phyloP scores from a whole-genome alignment of 2,329 filamentous ascomycete species.

The Cercospora sojina region DNA sequence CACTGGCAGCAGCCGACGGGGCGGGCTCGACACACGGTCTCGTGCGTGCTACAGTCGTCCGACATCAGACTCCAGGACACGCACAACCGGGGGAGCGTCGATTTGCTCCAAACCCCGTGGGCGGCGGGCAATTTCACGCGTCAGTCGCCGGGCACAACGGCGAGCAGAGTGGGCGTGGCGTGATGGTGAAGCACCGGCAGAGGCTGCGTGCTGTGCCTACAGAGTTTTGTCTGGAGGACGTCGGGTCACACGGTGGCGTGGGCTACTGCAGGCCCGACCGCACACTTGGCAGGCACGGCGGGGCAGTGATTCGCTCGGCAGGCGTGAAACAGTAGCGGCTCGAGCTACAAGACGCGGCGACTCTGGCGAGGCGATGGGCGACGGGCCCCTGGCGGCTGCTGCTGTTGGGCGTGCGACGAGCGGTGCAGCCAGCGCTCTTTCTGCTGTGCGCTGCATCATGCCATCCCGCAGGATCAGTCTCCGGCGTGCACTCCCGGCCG shows the following conservation, averaged over 20 bases:
- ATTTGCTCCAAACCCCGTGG: not conserved
- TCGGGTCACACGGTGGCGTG: conserved; percentile 2
- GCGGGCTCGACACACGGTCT: too few relatives aligned
- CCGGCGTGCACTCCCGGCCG: conserved; percentile 4
- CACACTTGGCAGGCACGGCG: conserved; percentile 6
- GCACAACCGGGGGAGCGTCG: not conserved
- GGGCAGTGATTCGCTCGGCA: not conserved
- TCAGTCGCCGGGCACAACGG: not conserved
- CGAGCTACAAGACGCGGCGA: not conserved
- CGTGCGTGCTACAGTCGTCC: not conserved
- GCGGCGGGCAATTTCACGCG: not conserved
- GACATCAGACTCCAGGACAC: not conserved
- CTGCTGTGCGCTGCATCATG: not conserved
- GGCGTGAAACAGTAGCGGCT: conserved; percentile 8
- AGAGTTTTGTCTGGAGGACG: conserved; percentile 6
- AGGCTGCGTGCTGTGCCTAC: not conserved
- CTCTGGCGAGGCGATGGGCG: not conserved
- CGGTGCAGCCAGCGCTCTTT: not conserved
- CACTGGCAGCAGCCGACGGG: not conserved
- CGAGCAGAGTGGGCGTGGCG: not conserved
- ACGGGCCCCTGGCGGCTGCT: not conserved
- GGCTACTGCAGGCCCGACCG: not conserved
- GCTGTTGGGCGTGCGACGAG: not conserved
- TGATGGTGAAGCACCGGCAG: not conserved
- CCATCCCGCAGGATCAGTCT: conserved; percentile 1